Conservation (phyloP, 2,329 filamentous ascomycete genomes). For the Uncinocarpus reesii region DNA sequence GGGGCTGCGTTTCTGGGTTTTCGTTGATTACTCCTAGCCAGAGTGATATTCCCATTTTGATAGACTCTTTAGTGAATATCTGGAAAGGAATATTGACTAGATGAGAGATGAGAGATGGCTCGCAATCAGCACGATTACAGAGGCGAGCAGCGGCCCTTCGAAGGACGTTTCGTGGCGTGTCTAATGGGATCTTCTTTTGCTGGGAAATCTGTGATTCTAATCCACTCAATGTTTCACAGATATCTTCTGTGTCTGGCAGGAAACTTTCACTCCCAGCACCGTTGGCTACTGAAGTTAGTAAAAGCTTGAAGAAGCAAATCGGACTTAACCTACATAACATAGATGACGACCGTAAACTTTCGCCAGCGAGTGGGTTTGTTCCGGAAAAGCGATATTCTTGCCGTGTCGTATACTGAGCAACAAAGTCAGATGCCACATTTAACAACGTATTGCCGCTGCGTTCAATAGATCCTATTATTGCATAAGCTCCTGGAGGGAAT, state of each 20-base stretch:
- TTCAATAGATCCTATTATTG: constrained; percentile 54
- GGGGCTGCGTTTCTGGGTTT: constrained; percentile 76
- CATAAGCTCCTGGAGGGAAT: constrained; percentile 3
- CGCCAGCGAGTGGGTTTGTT: constrained; percentile 27
- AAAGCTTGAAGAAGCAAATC: neutral
- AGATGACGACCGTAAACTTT: constrained; percentile 1
- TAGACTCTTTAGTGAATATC: constrained; percentile 87
- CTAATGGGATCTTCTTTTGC: constrained; percentile 59
- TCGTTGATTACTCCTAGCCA: constrained; percentile 98
- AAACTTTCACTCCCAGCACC: constrained; percentile 2
- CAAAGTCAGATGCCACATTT: constrained; percentile 89
- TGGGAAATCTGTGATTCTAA: constrained; percentile 42
- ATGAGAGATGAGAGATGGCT: constrained; percentile 70
- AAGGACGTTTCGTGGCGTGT: constrained; percentile 69
- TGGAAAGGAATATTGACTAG: constrained; percentile 87
- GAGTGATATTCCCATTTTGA: constrained; percentile 87
- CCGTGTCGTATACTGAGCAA: constrained; percentile 92
- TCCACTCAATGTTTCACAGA: constrained; percentile 8
- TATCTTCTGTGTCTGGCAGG: constrained; percentile 8
- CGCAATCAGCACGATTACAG: constrained; percentile 64
- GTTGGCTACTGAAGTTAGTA: neutral
- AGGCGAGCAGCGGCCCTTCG: constrained; percentile 76
- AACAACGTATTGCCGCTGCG: constrained; percentile 61
- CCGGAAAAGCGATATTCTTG: constrained; percentile 92
- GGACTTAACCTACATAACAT: neutral